Evolutionary conservation across 169 alveolate species (phyloP).

Genomic region (Cyclospora cayetanensis): DNA sequence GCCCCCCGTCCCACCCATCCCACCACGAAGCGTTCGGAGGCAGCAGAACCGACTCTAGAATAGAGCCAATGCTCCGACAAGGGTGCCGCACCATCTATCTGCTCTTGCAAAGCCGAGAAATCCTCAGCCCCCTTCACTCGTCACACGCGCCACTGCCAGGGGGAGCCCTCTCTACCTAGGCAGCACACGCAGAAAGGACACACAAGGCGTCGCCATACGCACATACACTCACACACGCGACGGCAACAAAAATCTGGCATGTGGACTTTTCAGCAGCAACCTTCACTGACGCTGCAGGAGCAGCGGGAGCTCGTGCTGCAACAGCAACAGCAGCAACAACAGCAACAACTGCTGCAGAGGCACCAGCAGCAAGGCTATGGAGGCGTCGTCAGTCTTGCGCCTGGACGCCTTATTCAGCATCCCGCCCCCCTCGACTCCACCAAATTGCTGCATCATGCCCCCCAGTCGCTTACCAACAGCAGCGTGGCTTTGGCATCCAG

Average conservation of each 20-base stretch:
- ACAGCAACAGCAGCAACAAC: conserved; percentile 4
- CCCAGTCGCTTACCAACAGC: conserved; percentile 24
- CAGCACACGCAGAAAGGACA: not conserved
- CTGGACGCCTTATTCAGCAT: not conserved
- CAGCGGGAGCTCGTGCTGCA: not conserved
- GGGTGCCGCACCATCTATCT: not conserved
- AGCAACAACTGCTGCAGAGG: conserved; percentile 2
- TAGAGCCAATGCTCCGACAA: too few species aligned
- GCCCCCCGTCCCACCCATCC: too few species aligned
- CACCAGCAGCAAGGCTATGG: not conserved
- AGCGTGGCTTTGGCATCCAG: not conserved
- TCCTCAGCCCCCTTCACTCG: not conserved
- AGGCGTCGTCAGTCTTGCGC: not conserved
- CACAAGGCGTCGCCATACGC: too few species aligned
- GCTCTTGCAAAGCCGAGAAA: not conserved
- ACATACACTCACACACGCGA: too few species aligned
- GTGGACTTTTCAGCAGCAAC: not conserved
- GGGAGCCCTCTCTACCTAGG: too few species aligned
- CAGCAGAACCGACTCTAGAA: too few species aligned
- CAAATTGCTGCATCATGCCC: conserved; percentile 35
- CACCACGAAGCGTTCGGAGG: too few species aligned
- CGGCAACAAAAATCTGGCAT: not conserved
- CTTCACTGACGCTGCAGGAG: conserved; percentile 3
- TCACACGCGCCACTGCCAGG: not conserved
- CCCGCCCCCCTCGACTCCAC: not conserved